Conservation (phyloP, 257 asterid genomes). For the Apocynum venetum region DNA sequence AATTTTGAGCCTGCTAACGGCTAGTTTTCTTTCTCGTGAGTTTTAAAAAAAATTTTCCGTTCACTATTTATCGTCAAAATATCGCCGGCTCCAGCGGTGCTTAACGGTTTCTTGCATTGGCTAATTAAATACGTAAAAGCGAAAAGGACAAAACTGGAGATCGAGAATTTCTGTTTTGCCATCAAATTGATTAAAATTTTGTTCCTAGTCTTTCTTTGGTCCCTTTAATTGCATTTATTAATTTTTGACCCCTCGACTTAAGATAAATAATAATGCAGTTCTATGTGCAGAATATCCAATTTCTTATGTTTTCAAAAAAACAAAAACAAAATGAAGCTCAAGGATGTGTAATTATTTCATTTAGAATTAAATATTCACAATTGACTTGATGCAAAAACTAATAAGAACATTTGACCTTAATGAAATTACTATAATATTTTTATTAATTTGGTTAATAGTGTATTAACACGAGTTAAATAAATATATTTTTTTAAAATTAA, state of each 20-base stretch:
- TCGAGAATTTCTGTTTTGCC: not conserved
- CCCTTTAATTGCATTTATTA: not conserved
- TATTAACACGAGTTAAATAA: too few relatives aligned
- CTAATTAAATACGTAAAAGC: not conserved
- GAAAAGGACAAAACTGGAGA: not conserved
- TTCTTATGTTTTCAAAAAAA: too few relatives aligned
- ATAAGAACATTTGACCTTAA: too few relatives aligned
- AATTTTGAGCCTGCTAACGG: slow-evolving; percentile 47
- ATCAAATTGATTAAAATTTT: not conserved
- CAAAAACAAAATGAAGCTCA: too few relatives aligned
- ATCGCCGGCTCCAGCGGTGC: slow-evolving; percentile 18
- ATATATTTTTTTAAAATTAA: too few relatives aligned
- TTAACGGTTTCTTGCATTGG: slow-evolving; percentile 2
- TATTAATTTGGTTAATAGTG: too few relatives aligned
- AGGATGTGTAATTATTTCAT: too few relatives aligned
- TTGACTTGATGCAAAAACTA: too few relatives aligned
- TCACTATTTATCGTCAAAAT: slow-evolving; percentile 22
- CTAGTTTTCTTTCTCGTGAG: slow-evolving; percentile 41
- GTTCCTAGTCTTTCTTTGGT: not conserved
- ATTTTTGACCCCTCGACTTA: not conserved
- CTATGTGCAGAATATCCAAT: not conserved
- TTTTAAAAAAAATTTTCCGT: not conserved
- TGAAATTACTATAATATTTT: too few relatives aligned
- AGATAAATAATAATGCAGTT: not conserved
- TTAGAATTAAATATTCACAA: too few relatives aligned